Evolutionary conservation across 352 stramenopile species (phyloP).

Genomic region (Phytophthora cajani): DNA sequence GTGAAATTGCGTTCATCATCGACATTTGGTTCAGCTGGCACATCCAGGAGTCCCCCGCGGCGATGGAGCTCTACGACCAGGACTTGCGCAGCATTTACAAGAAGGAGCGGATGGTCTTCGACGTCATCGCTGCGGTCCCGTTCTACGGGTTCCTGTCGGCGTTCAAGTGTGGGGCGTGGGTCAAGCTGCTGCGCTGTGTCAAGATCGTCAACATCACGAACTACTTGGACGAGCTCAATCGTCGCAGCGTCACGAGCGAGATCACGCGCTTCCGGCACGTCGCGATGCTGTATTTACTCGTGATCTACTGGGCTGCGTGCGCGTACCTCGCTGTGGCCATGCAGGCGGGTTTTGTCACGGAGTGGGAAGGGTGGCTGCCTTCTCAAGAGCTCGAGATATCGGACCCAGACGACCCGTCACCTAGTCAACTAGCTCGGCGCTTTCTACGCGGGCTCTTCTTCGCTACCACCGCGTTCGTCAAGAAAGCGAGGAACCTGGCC

Average conservation of each 20-base stretch:
- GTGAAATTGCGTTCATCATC: conserved; percentile 47
- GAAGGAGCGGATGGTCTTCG: conserved; percentile 50
- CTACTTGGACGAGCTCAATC: conserved; percentile 67
- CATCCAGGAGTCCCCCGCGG: conserved; percentile 31
- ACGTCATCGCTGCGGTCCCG: conserved; percentile 44
- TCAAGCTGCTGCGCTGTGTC: conserved; percentile 48
- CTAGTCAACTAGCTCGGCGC: conserved; percentile 32
- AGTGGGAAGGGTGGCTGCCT: conserved; percentile 64
- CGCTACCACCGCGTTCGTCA: conserved; percentile 46
- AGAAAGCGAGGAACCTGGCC: conserved; percentile 49
- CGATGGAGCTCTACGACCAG: conserved; percentile 65
- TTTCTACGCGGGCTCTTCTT: conserved; percentile 57
- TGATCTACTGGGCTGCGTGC: conserved; percentile 70
- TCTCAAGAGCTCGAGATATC: conserved; percentile 39
- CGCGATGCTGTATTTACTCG: conserved; percentile 58
- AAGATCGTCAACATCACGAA: conserved; percentile 61
- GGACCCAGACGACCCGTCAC: conserved; percentile 33
- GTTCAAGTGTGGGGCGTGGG: conserved; percentile 35
- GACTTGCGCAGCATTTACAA: conserved; percentile 38
- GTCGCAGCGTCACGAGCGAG: conserved; percentile 58
- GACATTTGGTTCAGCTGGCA: conserved; percentile 59
- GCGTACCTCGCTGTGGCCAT: conserved; percentile 51
- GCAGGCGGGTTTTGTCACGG: conserved; percentile 45
- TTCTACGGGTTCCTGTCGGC: conserved; percentile 50
- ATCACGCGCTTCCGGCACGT: conserved; percentile 59